Base-by-base conservation (phyloP, 1,284 basidiomycete genomes). In the Cryptococcus sp. region DNA sequence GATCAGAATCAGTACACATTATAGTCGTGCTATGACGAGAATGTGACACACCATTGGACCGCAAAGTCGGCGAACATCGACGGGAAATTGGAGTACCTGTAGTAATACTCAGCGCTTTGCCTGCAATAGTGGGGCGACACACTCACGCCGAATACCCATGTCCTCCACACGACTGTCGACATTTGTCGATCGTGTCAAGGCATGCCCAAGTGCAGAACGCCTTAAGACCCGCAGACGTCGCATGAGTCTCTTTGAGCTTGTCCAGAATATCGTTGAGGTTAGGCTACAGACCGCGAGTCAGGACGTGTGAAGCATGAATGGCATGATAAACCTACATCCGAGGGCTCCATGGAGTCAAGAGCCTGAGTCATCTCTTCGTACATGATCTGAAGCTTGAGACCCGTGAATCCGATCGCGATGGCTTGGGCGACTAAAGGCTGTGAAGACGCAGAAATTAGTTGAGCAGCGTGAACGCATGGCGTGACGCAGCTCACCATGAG, bases 141-240 rank as follows among this genome's bases (percentile, higher is more conserved):
- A 71, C 66, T 65, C 53, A 76, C 63, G 82, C 79, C 35, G 82
- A 83, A 72, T 84, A 85, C 7, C 83, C 83, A 68, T 84, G 83
- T 5, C 83, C 83, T 61, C 83, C 83, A 57, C 80, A 81, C n/a
- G 81, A 72, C 72, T 84, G 80, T 51, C 83, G 74, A 60, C 82
- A 83, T 55, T 80, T 82, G 67, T 84, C 83, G 54, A 85, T 84
- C 19, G 82, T 82, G 61, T 83, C 81, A 50, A 85, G 76, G 49
- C 81, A 82, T 8, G 79, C 79, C 83, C 83, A 85, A 6, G 83
- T 84, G 70, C 83, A 85, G 78, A 84, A 84, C 17, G 83, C 83
- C 76, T 85, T 85, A 54, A 85, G 75, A 38, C 83, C 83, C 2
- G 83, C 82, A 27, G 81, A 82, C 3, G 83, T 83, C 1, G 83